Evolutionary conservation across 1,284 basidiomycete genomes (phyloP).

Genomic region (Puccinia horiana): DNA sequence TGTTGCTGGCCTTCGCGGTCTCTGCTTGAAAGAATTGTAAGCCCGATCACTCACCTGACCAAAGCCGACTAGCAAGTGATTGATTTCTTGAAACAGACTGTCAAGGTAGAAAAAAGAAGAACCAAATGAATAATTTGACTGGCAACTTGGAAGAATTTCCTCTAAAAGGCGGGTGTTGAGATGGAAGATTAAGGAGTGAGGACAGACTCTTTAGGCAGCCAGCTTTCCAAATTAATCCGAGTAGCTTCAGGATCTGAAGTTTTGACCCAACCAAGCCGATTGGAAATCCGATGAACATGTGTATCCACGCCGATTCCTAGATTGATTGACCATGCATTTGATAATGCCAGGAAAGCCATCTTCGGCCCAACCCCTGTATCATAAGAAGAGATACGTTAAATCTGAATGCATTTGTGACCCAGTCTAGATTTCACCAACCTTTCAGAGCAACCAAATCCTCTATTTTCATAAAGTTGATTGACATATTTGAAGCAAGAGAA

Average conservation of each 20-base stretch:
- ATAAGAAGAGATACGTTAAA: background rate
- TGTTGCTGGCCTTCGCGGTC: background rate
- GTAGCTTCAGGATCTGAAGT: conserved; percentile 88
- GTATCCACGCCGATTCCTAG: conserved; percentile 94
- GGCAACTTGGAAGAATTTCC: too few relatives aligned
- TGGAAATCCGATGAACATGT: conserved; percentile 92
- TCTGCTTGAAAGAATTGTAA: conserved; percentile 4
- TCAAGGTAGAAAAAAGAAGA: background rate
- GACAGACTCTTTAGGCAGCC: conserved; percentile 72
- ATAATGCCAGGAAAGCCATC: conserved; percentile 65
- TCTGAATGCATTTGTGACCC: background rate
- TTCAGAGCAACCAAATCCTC: conserved; percentile 31
- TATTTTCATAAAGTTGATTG: background rate
- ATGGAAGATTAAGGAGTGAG: background rate
- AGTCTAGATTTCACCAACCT: conserved; percentile 17
- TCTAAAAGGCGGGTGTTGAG: too few relatives aligned
- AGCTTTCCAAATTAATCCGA: conserved; percentile 80
- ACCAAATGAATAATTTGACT: background rate
- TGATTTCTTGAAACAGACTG: conserved; percentile 73
- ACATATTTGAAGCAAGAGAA: background rate
- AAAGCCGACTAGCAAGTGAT: conserved; percentile 85
- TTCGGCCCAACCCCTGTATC: conserved; percentile 57
- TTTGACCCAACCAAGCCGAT: conserved; percentile 86
- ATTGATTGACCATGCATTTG: conserved; percentile 81
- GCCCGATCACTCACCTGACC: conserved; percentile 69